Conservation (phyloP, 441 rosid species). For the Brassica hybrid region DNA sequence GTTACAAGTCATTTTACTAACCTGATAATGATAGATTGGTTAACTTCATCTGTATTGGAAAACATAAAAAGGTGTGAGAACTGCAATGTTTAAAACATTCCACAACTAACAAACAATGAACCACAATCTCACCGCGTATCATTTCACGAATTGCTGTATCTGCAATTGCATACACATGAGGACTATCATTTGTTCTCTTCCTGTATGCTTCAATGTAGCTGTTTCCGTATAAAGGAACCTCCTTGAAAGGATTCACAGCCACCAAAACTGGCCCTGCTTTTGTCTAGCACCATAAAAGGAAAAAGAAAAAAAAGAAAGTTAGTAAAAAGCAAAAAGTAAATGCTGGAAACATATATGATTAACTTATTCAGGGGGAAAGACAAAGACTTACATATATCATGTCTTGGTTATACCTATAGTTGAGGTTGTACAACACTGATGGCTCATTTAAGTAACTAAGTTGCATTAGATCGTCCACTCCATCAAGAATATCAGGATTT, state of each 20-base stretch:
- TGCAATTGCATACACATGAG: slow-evolving; percentile 97
- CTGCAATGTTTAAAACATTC: not conserved
- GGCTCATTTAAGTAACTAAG: slow-evolving; percentile 98
- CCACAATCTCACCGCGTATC: slow-evolving; percentile 74
- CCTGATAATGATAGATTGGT: slow-evolving; percentile 99
- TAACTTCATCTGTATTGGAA: slow-evolving; percentile 92
- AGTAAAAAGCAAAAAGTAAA: too few species aligned
- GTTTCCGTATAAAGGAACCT: slow-evolving; percentile 84
- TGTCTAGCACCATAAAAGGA: slow-evolving; percentile 57
- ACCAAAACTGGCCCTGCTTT: slow-evolving; percentile 99
- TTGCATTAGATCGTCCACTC: slow-evolving; percentile 98
- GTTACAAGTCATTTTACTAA: slow-evolving; percentile 43
- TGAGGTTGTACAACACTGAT: slow-evolving; percentile 89
- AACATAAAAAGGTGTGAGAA: slow-evolving; percentile 44
- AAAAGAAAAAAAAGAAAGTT: slow-evolving; percentile 30
- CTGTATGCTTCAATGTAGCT: slow-evolving; percentile 81
- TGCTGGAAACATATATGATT: not conserved
- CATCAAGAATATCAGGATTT: slow-evolving; percentile 99
- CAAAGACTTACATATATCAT: slow-evolving; percentile 95
- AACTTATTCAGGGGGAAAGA: slow-evolving; percentile 26
- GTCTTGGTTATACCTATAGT: slow-evolving; percentile 83
- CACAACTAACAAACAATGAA: slow-evolving; percentile 3
- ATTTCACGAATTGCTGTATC: slow-evolving; percentile 98
- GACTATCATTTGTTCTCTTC: slow-evolving; percentile 75
- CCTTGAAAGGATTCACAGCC: slow-evolving; percentile 96